Conservation (phyloP, 2,329 filamentous ascomycete species). For the Pseudopyricularia cyperi region DNA sequence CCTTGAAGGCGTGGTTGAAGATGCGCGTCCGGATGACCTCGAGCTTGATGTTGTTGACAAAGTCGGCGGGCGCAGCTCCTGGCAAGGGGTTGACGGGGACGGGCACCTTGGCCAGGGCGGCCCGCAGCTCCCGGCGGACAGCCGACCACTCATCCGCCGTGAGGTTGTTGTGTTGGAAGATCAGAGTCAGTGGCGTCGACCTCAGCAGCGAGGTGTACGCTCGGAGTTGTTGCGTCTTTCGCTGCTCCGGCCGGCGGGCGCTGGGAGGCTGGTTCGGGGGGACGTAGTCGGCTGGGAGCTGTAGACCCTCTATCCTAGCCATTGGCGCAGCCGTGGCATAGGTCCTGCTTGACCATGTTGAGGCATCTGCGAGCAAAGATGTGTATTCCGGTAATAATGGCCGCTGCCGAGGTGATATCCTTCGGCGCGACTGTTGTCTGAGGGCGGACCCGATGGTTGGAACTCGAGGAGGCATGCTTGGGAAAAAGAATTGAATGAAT, state of each 20-base stretch:
- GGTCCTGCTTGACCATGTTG: not conserved
- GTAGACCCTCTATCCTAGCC: not conserved
- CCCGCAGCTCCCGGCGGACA: constrained; percentile 54
- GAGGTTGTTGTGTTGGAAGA: constrained; percentile 64
- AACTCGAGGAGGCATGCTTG: constrained; percentile 14
- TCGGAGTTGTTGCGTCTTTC: constrained; percentile 78
- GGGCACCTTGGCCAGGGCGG: constrained; percentile 29
- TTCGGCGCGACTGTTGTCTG: constrained; percentile 1
- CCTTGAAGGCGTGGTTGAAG: constrained; percentile 69
- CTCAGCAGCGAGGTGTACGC: constrained; percentile 81
- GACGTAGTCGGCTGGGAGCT: constrained; percentile 31
- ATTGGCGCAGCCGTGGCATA: constrained; percentile 1
- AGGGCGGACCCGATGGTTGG: not conserved
- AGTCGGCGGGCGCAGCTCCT: constrained; percentile 21
- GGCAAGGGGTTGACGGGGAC: constrained; percentile 17
- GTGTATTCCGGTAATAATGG: not conserved
- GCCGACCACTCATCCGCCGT: constrained; percentile 62
- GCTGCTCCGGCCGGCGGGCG: constrained; percentile 71
- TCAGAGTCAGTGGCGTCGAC: constrained; percentile 69
- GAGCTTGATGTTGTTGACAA: constrained; percentile 55
- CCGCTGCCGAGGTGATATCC: not conserved
- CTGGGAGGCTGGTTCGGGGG: constrained; percentile 74
- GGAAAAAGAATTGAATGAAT: not conserved
- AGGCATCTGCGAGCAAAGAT: not conserved
- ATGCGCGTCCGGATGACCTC: constrained; percentile 84